Base-by-base conservation (phyloP, 805 yeast genomes). In the Wickerhamiella sergipiensis region DNA sequence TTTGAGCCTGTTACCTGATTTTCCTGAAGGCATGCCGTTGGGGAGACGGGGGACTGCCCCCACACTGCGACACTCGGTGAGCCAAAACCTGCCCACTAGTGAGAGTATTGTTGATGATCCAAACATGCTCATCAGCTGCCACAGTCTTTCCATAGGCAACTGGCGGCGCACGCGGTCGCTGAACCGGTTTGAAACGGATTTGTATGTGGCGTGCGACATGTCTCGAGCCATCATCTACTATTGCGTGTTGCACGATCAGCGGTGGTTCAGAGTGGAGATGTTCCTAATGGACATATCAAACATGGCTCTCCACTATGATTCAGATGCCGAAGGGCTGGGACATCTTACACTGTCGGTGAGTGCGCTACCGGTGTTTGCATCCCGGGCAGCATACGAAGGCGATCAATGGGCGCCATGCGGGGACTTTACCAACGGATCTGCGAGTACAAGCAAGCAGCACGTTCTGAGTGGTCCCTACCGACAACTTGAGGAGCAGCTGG, bases 401-500 rank as follows among this genome's bases (percentile, higher is more conserved):
- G 23, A 13, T 10, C 22, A 33, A 9, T 49, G 51, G 51, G n/a
- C 10, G 4, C 22, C 24, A 6, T 43, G 51, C 22, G 47, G n/a
- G 12, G 51, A 49, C 29, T 49, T 43, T 24, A 43, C 51, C 6
- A 15, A 18, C 9, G 51, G 51, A 8, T 36, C 42, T 15, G 45
- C 45, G 3, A 13, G 17, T 8, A 24, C 17, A 6, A 23, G 29
- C 18, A 24, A 15, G 26, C 18, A 29, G 19, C 50, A 47, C 47
- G 29, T 24, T 10, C 15, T 45, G 38, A 17, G 22, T 18, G 47
- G 47, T 8, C 38, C 22, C 9, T 18, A 18, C n/a, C 39, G n/a
- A 3, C 40, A 18, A 5, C 40, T 36, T 3, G 19, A 36, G 40
- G 40, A 36, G 17, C 40, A 36, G 40, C 40, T 36, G 40, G 40